A percentile compares a stretch with the other conserved stretches of the same genome.
phyloP scores from a whole-genome alignment of 1,284 basidiomycete genomes.

The Porodaedalea pini region DNA sequence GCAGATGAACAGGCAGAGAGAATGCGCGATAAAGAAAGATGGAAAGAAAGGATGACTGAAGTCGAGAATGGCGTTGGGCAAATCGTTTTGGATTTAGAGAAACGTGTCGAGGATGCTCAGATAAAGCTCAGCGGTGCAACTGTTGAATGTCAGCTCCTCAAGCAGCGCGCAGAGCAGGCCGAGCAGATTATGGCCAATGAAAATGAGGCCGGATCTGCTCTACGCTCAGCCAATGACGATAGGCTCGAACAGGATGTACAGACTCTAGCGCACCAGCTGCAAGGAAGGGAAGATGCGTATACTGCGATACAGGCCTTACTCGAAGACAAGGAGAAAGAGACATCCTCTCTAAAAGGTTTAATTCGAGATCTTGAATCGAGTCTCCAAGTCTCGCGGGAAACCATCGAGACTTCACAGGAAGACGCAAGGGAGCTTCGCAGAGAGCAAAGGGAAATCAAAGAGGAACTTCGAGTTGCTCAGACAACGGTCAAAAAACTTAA shows the following conservation, averaged over 20 bases:
- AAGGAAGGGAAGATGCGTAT: not conserved
- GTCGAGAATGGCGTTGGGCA: constrained; percentile 63
- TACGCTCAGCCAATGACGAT: constrained; percentile 1
- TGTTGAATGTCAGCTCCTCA: constrained; percentile 30
- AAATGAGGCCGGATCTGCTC: constrained; percentile 3
- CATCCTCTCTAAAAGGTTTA: not conserved
- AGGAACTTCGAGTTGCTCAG: constrained; percentile 43
- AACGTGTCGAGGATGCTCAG: constrained; percentile 42
- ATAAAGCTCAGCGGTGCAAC: constrained; percentile 32
- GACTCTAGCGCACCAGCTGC: not conserved
- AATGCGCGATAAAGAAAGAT: constrained; percentile 58
- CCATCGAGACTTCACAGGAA: constrained; percentile 28
- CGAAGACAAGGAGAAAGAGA: constrained; percentile 2
- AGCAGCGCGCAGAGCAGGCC: constrained; percentile 9
- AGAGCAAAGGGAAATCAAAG: constrained; percentile 29
- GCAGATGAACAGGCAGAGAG: constrained; percentile 54
- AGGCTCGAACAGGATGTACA: not conserved
- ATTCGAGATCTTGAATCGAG: constrained; percentile 9
- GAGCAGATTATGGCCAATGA: constrained; percentile 8
- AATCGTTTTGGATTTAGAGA: constrained; percentile 63
- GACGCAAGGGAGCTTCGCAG: constrained; percentile 29
- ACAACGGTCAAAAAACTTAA: constrained; percentile 54
- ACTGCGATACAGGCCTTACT: not conserved
- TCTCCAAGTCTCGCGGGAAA: not conserved
- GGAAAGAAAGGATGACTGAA: constrained; percentile 64